Evolutionary conservation across 495 filamentous ascomycete species (phyloP), one percentile per base, ranked within the genome.

Genomic region (Penicillium arizonense): DNA sequence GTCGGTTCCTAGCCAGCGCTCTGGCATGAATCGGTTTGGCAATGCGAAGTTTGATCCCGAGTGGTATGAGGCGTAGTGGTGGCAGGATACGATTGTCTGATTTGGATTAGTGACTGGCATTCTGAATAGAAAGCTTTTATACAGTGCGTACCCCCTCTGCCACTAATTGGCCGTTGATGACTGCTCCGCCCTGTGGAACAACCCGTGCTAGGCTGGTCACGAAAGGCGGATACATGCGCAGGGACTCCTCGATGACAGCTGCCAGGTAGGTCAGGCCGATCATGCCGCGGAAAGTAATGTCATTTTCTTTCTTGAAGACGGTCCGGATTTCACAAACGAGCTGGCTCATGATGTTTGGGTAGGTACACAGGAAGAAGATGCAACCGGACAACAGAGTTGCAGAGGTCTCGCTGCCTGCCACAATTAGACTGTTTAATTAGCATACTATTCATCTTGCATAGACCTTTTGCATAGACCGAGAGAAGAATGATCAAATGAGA

Each of bases 331-430:
- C 82, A 2, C 51, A 5, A 1, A 52, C 44, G 1, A 82, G 61
- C 24, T 50, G 67, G 8, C 42, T 35, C 53, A 80, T 62, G n/a
- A 63, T 61, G 0, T 65, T 58, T 1, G 71, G 68, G 36, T 79
- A 56, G 5, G 68, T 66, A 12, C 79, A 64, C 0, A 86, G 72
- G 36, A 78, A 74, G 44, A 72, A 84, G 18, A 80, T 68, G 11
- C 68, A 70, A 3, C 79, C 82, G 0, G 64, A 62, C 0, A 86
- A 52, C 1, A 71, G 50, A 0, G 81, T 83, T 0, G 82, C 82
- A 6, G 79, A 77, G 0, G 82, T 86, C 56, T 86, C 83, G 56
- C 77, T 82, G 7, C 82, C 83, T 12, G 71, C 71, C 10, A 70
- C 41, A 23, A 75, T 66, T 12, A 74, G 40, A 39, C 54, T 67